These are phyloP conservation scores for Canariomyces notabilis DNA, from an alignment of 2,329 filamentous ascomycete genomes.

Conservation along the genomic window DNA sequence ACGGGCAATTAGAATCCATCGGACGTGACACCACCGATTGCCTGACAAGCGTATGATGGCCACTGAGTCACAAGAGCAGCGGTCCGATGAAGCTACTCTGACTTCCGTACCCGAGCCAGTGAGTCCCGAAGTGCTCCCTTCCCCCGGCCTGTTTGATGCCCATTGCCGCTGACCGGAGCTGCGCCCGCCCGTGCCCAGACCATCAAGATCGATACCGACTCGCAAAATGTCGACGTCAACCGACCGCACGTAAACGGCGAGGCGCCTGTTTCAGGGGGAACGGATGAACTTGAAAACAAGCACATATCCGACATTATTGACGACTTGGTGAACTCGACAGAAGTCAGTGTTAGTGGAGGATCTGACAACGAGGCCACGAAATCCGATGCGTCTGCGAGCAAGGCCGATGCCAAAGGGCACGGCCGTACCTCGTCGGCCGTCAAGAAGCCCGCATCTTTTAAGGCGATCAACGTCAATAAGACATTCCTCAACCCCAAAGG, in stretches of 20 bases:
- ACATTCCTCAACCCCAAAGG: slow-evolving; percentile 74
- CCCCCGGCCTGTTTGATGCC: slow-evolving; percentile 5
- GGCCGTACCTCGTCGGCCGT: slow-evolving; percentile 53
- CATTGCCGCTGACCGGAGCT: slow-evolving; percentile 26
- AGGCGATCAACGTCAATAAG: slow-evolving; percentile 80
- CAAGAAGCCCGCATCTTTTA: slow-evolving; percentile 76
- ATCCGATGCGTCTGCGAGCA: slow-evolving; percentile 48
- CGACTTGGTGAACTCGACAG: slow-evolving; percentile 55
- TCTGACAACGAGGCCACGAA: slow-evolving; percentile 72
- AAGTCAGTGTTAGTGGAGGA: slow-evolving; percentile 66
- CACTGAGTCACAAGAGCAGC: slow-evolving; percentile 54
- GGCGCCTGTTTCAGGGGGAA: slow-evolving; percentile 29
- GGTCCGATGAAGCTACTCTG: slow-evolving; percentile 50
- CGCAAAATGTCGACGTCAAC: slow-evolving; percentile 44
- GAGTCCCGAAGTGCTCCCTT: slow-evolving; percentile 27
- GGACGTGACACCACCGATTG: slow-evolving; percentile 15
- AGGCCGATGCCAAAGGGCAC: slow-evolving; percentile 56
- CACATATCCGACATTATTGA: slow-evolving; percentile 53
- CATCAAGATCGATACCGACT: slow-evolving; percentile 34
- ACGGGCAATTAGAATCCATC: slow-evolving; percentile 17
- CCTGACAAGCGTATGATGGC: slow-evolving; percentile 53
- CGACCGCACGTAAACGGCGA: slow-evolving; percentile 46
- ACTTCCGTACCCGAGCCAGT: slow-evolving; percentile 43
- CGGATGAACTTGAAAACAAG: slow-evolving; percentile 53
- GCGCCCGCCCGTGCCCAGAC: slow-evolving; percentile 25